phyloP scores from a whole-genome alignment of 192 early-diverging fungal species.

The Funneliformis geosporum region DNA sequence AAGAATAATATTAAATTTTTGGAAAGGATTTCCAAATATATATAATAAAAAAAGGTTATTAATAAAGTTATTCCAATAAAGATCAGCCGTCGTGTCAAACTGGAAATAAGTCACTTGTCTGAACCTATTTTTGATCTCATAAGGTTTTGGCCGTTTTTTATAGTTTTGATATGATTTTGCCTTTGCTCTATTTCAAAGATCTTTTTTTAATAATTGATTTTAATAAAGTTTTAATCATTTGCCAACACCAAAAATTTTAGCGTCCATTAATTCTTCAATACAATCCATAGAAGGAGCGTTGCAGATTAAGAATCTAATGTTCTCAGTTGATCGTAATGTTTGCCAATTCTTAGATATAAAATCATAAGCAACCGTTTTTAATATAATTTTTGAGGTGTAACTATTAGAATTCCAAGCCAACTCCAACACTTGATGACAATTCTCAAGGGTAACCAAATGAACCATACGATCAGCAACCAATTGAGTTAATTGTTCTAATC shows the following conservation, averaged over 20 bases:
- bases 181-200: neutral
- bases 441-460: neutral
- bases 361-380: conserved; percentile 4
- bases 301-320: neutral
- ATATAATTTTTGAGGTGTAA: neutral
- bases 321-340: neutral
- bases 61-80: too few relatives aligned
- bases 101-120: too few relatives aligned
- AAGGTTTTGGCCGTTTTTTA: too few relatives aligned
- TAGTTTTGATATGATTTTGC: too few relatives aligned
- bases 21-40: too few relatives aligned
- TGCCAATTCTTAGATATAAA: conserved; percentile 17
- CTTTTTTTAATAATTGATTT: neutral
- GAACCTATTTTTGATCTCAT: too few relatives aligned
- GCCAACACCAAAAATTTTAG: conserved; percentile 9
- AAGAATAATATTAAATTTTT: too few relatives aligned
- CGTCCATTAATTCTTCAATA: conserved; percentile 22
- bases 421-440: conserved; percentile 27
- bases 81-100: too few relatives aligned
- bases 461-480: conserved; percentile 15
- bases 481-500: conserved; percentile 6
- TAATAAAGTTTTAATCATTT: neutral
- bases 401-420: conserved; percentile 18
- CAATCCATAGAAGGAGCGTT: neutral
- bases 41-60: too few relatives aligned